phyloP scores from a whole-genome alignment of 2,329 filamentous ascomycete species.

The Trichoderma cornu-damae region DNA sequence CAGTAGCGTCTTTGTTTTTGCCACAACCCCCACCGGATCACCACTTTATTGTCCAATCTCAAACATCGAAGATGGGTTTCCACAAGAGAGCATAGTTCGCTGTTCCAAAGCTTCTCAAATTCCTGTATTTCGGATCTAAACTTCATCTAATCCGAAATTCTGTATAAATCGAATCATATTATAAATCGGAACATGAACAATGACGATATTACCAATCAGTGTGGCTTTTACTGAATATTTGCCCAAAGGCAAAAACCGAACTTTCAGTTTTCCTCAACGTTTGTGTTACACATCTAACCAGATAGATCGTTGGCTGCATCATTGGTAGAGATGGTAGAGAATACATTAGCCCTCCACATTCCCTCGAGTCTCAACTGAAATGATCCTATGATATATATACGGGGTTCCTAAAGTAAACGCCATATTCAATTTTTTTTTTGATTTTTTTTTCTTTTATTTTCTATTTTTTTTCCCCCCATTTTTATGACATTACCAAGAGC shows the following conservation, averaged over 20 bases:
- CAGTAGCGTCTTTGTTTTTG: not conserved
- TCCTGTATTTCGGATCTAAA: not conserved
- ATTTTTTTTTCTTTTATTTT: too few relatives aligned
- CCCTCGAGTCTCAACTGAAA: too few relatives aligned
- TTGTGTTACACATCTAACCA: not conserved
- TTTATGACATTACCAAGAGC: not conserved
- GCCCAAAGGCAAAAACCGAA: not conserved
- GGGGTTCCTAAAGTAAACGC: not conserved
- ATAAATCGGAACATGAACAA: not conserved
- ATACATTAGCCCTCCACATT: not conserved
- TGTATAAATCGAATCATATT: not conserved
- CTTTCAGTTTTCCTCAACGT: not conserved
- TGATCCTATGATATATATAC: not conserved
- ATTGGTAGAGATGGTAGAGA: not conserved
- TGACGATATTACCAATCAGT: not conserved
- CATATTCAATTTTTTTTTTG: too few relatives aligned
- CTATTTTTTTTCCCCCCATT: not conserved
- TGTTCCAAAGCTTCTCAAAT: not conserved
- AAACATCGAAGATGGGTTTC: not conserved
- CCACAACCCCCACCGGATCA: not conserved
- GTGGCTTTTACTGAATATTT: not conserved
- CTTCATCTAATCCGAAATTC: too few relatives aligned
- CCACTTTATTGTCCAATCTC: not conserved
- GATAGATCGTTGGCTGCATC: not conserved
- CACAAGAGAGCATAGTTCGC: not conserved